A percentile compares a stretch with the other conserved stretches of the same genome.
phyloP scores from a whole-genome alignment of 75 land plant species.

The Isoetes taiwanensis region DNA sequence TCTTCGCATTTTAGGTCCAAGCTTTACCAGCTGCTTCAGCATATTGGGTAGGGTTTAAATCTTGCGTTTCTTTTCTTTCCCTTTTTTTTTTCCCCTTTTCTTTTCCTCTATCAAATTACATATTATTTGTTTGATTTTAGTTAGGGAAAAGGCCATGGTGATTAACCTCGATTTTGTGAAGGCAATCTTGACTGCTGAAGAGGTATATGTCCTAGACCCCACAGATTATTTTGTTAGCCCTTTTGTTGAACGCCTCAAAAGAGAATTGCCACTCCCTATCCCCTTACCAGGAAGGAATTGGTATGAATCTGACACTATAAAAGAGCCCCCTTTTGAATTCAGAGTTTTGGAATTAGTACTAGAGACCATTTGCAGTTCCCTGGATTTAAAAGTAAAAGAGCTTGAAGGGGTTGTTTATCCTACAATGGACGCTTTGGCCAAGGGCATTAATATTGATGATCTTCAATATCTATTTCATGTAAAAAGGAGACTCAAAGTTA shows the following conservation, averaged over 20 bases:
- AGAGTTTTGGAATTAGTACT: conserved; percentile 83
- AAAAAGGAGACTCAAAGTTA: conserved; percentile 73
- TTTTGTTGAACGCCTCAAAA: conserved; percentile 74
- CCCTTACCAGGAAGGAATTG: background rate
- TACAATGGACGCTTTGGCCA: conserved; percentile 76
- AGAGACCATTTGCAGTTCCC: conserved; percentile 73
- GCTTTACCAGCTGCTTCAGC: conserved; percentile 85
- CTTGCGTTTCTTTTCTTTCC: background rate
- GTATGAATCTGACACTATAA: conserved; percentile 23
- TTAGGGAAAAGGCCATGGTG: conserved; percentile 93
- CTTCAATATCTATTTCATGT: conserved; percentile 75
- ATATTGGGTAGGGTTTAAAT: conserved; percentile 49
- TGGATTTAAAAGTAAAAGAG: conserved; percentile 64
- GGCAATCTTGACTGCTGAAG: conserved; percentile 93
- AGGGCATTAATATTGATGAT: conserved; percentile 70
- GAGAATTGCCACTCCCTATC: conserved; percentile 36
- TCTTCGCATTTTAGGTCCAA: conserved; percentile 81
- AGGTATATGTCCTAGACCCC: conserved; percentile 80
- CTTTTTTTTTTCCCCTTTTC: background rate
- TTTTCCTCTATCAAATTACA: too few species aligned
- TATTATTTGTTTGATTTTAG: conserved; percentile 28
- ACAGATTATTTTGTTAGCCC: conserved; percentile 45
- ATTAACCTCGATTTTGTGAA: conserved; percentile 88
- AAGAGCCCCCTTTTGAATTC: conserved; percentile 93
- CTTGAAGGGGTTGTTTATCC: conserved; percentile 77